Evolutionary conservation across 768 basidiomycete genomes (phyloP), one percentile per base, ranked within the genome.

Genomic region (Phallus indusiatus): DNA sequence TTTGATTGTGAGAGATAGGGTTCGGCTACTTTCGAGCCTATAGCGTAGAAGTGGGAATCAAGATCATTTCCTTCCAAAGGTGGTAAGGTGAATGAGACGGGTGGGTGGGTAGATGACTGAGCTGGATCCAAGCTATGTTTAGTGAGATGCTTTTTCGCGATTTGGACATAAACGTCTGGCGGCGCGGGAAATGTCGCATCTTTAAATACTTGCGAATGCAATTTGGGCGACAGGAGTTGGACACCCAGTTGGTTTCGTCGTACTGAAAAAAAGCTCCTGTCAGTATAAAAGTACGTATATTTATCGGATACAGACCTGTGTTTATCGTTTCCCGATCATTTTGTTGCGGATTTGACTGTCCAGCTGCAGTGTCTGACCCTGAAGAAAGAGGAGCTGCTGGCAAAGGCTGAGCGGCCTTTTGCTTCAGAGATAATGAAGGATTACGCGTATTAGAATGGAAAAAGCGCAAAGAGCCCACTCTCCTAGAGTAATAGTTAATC

Each of bases 241-340:
- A 97, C 94, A n/a, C 94, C 94, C 47, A 93, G 77, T 61, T 87
- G 82, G 67, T 96, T 97, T 56, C 91, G 80, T 68, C 84, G 82
- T 61, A 78, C 84, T 84, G 9, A 42, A n/a, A n/a, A 42, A 14
- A 42, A 3, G 57, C 12, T 34, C 6, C 8, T 50, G 22, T 8
- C 47, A 14, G 14, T 47, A 35, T 24, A 22, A 47, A 56, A 16
- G 22, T 11, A 33, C 7, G 11, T 47, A 47, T 6, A 47, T 14
- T 8, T 1, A 20, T 18, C 20, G 18, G 1, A 36, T 14, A 28
- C 33, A 56, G 49, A 33, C 28, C 22, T 20, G 47, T 10, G 14
- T 20, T 48, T 9, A 33, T 49, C 10, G 33, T 46, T 18, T 36
- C 28, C 18, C 42, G 36, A 8, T 24, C 35, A 28, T 36, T 14